phyloP scores from a whole-genome alignment of 768 basidiomycete species.

The Tulasnella sp. region DNA sequence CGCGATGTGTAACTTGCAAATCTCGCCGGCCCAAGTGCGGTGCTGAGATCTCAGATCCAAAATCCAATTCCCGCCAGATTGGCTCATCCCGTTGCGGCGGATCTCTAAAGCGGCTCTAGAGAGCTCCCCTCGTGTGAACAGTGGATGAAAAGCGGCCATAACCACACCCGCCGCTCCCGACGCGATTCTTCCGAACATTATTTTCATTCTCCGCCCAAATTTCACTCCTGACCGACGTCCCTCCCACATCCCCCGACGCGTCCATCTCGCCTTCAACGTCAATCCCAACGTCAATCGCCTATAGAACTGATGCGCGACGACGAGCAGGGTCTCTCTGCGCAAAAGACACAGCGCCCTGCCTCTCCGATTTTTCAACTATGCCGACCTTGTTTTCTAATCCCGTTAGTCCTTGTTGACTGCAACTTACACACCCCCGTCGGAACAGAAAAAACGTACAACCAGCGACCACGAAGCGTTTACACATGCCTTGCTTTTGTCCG shows the following conservation, averaged over 20 bases:
- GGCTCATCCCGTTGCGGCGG: constrained; percentile 7
- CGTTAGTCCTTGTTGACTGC: neutral
- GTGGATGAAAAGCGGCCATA: constrained; percentile 7
- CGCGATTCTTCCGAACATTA: too few relatives aligned
- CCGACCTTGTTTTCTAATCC: neutral
- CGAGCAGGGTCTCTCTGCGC: neutral
- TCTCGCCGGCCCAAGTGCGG: constrained; percentile 7
- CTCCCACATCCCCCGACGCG: neutral
- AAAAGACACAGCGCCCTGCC: constrained; percentile 8
- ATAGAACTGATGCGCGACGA: neutral
- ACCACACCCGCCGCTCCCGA: neutral
- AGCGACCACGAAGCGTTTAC: too few relatives aligned
- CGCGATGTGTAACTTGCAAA: constrained; percentile 7
- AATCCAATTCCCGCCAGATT: neutral
- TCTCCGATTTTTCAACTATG: too few relatives aligned
- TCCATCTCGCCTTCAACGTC: neutral
- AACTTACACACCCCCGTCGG: constrained; percentile 1
- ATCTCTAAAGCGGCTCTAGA: constrained; percentile 3
- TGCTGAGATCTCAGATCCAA: constrained; percentile 5
- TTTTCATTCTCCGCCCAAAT: too few relatives aligned
- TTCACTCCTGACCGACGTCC: too few relatives aligned
- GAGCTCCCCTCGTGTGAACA: constrained; percentile 1
- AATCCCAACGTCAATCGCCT: neutral
- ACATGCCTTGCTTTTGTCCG: too few relatives aligned
- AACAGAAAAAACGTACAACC: too few relatives aligned